Evolutionary conservation across 345 rosid species (phyloP), one percentile per base, ranked within the genome.

Genomic region (Citrus sinensis): DNA sequence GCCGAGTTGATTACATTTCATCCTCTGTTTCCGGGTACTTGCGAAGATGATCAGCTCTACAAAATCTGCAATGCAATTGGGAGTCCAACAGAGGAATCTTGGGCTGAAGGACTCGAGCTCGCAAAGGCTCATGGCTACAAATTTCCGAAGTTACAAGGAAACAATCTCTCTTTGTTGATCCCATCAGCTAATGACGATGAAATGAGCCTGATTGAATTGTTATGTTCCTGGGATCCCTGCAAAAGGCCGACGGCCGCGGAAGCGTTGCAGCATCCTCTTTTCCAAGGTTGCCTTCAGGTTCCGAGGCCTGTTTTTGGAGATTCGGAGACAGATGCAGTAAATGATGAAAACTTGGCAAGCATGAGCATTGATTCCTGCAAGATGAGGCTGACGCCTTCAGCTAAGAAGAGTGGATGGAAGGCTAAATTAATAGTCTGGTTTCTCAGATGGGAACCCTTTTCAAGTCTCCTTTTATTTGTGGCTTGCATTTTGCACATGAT

Each of bases 211-310:
- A 87, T 92, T 51, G 73, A 73, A 79, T 85, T 85, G 3, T 93
- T 93, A n/a, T 95, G 98, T 86, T 89, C 92, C 9, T 95, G 98
- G 98, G 95, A 95, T 90, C 98, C 98, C 35, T 73, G 86, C 87
- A 85, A 85, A 80, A 87, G 98, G 88, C 95, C 94, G 7, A 85
- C 87, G 19, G 94, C 97, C 63, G 88, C 84, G 17, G 98, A 93
- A 79, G 93, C 87, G 66, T 89, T 93, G 74, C 94, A 93, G 76
- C 98, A 93, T 86, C 95, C 98, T 20, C 93, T 90, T 88, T 95
- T 95, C 80, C 92, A 92, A 89, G 84, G 90, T 80, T 89, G 97
- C 84, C 90, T 82, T 76, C 90, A 91, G 83, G 87, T 93, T 75
- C 95, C 98, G 30, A 93, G 93, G 27, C 87, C 90, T 46, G 1